Percentiles rank a stretch among this genome's conserved stretches.
Evolutionary conservation across 306 rosid genomes (phyloP).

Genomic region (Crotalaria pallida): DNA sequence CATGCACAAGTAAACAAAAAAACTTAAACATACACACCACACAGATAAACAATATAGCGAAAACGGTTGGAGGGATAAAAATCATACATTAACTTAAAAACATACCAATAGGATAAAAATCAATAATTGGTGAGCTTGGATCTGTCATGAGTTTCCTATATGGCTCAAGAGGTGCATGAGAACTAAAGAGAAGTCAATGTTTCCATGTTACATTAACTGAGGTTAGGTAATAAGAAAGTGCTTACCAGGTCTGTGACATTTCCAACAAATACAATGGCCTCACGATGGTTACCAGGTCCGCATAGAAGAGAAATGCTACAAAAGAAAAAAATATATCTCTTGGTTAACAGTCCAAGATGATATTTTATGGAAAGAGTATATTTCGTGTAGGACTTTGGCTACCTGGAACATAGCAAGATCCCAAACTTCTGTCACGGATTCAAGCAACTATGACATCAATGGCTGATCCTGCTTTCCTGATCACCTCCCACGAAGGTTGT

Average conservation of each 20-base stretch:
- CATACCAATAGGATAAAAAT: slow-evolving; percentile 87
- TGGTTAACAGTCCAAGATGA: slow-evolving; percentile 17
- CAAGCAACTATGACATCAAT: slow-evolving; percentile 30
- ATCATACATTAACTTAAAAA: too few relatives aligned
- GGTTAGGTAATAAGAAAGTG: too few relatives aligned
- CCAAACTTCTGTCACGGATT: slow-evolving; percentile 93
- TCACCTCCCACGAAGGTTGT: slow-evolving; percentile 27
- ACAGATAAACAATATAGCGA: too few relatives aligned
- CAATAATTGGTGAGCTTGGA: slow-evolving; percentile 78
- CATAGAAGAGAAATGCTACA: slow-evolving; percentile 86
- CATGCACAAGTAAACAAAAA: too few relatives aligned
- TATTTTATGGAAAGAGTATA: slow-evolving; percentile 1
- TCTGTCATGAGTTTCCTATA: slow-evolving; percentile 87
- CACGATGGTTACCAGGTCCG: too few relatives aligned
- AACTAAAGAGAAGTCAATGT: too few relatives aligned
- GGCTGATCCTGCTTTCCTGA: slow-evolving; percentile 23
- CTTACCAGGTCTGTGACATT: too few relatives aligned
- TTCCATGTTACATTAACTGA: too few relatives aligned
- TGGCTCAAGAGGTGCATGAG: too few relatives aligned
- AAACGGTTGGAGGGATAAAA: too few relatives aligned
- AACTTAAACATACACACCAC: too few relatives aligned
- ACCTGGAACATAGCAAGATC: slow-evolving; percentile 99
- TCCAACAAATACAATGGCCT: too few relatives aligned
- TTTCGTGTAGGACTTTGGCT: slow-evolving; percentile 9
- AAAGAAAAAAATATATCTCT: slow-evolving; percentile 19